A percentile compares a stretch with the other conserved stretches of the same genome.
Evolutionary conservation across 805 yeast species (phyloP).

Genomic region (Candida succiphila): DNA sequence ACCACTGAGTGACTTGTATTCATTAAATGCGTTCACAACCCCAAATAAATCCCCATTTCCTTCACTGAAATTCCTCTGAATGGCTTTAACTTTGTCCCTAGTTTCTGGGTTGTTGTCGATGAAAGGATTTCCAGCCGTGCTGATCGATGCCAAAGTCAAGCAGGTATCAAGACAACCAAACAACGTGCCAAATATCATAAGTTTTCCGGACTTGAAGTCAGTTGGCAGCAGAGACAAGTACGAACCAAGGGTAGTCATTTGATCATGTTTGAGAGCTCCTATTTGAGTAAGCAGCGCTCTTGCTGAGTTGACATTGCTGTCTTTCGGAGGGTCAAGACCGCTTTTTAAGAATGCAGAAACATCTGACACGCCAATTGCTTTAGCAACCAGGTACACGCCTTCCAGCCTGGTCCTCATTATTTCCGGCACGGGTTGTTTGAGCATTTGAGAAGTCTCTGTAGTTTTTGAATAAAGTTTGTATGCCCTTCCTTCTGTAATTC

Average conservation of each 20-base stretch:
- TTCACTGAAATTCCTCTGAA: conserved; percentile 29
- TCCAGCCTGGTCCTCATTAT: conserved; percentile 78
- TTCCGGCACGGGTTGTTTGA: conserved; percentile 76
- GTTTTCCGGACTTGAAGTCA: conserved; percentile 78
- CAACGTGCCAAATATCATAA: conserved; percentile 68
- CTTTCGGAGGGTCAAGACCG: conserved; percentile 78
- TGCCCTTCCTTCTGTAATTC: conserved; percentile 77
- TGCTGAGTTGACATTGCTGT: conserved; percentile 40
- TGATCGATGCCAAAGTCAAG: conserved; percentile 70
- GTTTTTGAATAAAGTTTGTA: conserved; percentile 67
- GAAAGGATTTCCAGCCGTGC: conserved; percentile 70
- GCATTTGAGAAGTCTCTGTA: conserved; percentile 47
- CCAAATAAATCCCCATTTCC: conserved; percentile 74
- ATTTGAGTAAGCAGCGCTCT: conserved; percentile 45
- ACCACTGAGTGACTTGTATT: conserved; percentile 29
- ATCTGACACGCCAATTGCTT: conserved; percentile 75
- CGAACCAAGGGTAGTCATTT: conserved; percentile 67
- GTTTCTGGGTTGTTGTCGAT: conserved; percentile 37
- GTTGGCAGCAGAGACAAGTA: conserved; percentile 77
- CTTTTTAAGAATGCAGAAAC: conserved; percentile 59
- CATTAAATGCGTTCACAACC: conserved; percentile 45
- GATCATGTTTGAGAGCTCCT: conserved; percentile 53
- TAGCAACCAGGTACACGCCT: conserved; percentile 72
- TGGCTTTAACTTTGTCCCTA: conserved; percentile 50
- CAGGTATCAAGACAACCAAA: conserved; percentile 76